These are phyloP conservation scores for Rosa rugosa DNA, from an alignment of 306 rosid genomes.

Conservation along the genomic window DNA sequence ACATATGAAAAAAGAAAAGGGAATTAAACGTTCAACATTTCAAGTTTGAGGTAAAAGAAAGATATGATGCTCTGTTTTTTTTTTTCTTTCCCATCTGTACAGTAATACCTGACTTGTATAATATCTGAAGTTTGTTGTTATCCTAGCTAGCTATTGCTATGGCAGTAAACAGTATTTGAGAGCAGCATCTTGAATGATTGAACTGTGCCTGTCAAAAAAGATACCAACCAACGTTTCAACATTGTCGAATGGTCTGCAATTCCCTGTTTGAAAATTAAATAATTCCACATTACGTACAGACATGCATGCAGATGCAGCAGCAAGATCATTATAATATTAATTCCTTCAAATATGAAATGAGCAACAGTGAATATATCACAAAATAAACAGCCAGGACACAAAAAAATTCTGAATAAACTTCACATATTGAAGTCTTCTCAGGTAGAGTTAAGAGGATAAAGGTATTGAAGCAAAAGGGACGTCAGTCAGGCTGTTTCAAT, in stretches of 20 bases:
- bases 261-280: slow-evolving; percentile 3
- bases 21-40: background rate
- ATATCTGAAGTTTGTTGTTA: slow-evolving; percentile 22
- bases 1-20: background rate
- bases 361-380: background rate
- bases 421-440: background rate
- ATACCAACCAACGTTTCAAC: slow-evolving; percentile 4
- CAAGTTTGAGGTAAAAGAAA: too few relatives aligned
- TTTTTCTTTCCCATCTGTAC: slow-evolving; percentile 24
- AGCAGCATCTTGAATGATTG: slow-evolving; percentile 11
- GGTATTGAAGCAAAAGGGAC: too few relatives aligned
- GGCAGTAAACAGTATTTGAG: background rate
- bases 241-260: slow-evolving; percentile 11
- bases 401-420: background rate
- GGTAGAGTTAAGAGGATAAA: too few relatives aligned
- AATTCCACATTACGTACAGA: slow-evolving; percentile 8
- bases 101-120: slow-evolving; percentile 32
- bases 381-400: background rate
- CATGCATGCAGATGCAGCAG: slow-evolving; percentile 4
- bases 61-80: slow-evolving; percentile 5
- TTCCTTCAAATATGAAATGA: background rate
- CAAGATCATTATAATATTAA: background rate
- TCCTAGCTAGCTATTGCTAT: slow-evolving; percentile 23
- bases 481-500: too few relatives aligned
- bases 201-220: background rate